Percentiles rank a stretch among this genome's conserved stretches.
Conservation (phyloP, 2,329 filamentous ascomycete species). For the Ophiostoma australiae region DNA sequence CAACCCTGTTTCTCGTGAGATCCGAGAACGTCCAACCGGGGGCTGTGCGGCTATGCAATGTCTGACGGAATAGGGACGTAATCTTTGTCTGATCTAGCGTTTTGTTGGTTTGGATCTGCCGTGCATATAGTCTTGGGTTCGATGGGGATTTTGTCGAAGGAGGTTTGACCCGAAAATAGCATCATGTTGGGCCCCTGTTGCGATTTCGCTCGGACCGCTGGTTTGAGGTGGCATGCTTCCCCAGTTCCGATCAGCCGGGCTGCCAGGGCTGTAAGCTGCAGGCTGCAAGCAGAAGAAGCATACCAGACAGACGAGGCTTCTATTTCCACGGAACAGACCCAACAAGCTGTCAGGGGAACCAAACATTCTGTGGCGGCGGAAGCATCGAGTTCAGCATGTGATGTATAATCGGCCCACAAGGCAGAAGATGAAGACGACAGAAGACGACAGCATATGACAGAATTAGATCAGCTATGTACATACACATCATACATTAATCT, state of each 20-base stretch:
- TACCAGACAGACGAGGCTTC: background rate
- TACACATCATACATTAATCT: background rate
- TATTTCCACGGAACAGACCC: background rate
- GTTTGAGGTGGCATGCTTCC: background rate
- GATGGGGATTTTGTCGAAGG: background rate
- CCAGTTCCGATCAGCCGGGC: background rate
- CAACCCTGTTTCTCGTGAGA: background rate
- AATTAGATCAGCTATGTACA: background rate
- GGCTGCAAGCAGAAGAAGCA: background rate
- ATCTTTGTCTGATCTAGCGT: background rate
- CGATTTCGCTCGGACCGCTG: background rate
- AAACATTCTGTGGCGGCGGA: no score
- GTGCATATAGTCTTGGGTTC: constrained; percentile 2
- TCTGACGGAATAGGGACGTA: background rate
- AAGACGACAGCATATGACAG: background rate
- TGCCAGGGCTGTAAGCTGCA: background rate
- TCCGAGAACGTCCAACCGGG: background rate
- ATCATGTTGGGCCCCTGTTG: background rate
- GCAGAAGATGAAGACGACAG: background rate
- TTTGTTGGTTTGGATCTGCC: constrained; percentile 1
- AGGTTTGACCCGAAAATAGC: background rate
- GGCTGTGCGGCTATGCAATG: background rate
- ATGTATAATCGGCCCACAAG: background rate
- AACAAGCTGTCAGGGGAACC: background rate
- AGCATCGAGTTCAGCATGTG: background rate